These are phyloP conservation scores for Aureobasidium sp. DNA, from an alignment of 2,329 filamentous ascomycete genomes.

Conservation along the genomic window DNA sequence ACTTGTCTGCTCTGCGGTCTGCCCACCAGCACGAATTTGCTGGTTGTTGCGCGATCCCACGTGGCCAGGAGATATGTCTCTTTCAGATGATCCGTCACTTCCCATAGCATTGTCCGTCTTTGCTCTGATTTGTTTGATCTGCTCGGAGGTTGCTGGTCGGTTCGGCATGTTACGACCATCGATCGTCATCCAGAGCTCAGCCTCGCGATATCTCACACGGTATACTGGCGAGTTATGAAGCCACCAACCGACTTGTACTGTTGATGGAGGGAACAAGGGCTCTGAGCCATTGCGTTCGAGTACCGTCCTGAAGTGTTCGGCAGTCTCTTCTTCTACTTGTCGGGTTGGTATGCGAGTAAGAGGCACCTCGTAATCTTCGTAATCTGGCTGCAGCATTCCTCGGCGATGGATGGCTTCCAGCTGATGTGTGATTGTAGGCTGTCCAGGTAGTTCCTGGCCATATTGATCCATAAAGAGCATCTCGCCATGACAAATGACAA, in stretches of 20 bases:
- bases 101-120: not conserved
- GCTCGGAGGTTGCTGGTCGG: not conserved
- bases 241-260: slow-evolving; percentile 10
- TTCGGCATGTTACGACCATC: slow-evolving; percentile 10
- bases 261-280: not conserved
- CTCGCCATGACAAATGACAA: slow-evolving; percentile 5
- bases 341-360: slow-evolving; percentile 2
- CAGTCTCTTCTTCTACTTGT: not conserved
- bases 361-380: slow-evolving; percentile 1
- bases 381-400: not conserved
- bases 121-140: not conserved
- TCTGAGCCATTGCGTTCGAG: not conserved
- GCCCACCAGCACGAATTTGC: not conserved
- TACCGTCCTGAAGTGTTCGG: not conserved
- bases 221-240: slow-evolving; percentile 1
- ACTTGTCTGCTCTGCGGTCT: not conserved
- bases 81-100: not conserved
- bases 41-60: not conserved
- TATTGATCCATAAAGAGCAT: slow-evolving; percentile 15
- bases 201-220: slow-evolving; percentile 1
- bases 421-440: not conserved
- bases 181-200: slow-evolving; percentile 7
- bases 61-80: not conserved
- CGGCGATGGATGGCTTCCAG: not conserved
- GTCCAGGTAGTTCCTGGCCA: not conserved